Evolutionary conservation across 2,329 filamentous ascomycete genomes (phyloP).

Genomic region (Cadophora gregata): DNA sequence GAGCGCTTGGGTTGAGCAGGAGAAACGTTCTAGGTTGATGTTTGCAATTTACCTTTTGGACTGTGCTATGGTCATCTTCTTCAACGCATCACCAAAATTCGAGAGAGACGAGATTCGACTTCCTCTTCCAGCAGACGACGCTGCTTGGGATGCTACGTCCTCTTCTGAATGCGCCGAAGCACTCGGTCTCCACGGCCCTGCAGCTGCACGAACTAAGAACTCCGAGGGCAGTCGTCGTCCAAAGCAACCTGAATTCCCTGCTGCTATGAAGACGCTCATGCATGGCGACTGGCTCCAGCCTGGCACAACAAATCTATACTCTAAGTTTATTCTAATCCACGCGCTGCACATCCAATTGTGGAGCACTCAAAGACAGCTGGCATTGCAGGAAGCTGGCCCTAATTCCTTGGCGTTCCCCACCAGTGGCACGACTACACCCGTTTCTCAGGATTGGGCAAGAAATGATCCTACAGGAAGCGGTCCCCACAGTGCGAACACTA

Average conservation of each 20-base stretch:
- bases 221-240: slow-evolving; percentile 65
- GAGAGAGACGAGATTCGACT: slow-evolving; percentile 68
- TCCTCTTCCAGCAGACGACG: slow-evolving; percentile 75
- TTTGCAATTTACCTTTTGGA: slow-evolving; percentile 70
- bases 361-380: slow-evolving; percentile 52
- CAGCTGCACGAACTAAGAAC: slow-evolving; percentile 61
- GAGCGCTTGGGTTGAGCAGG: slow-evolving; percentile 72
- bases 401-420: slow-evolving; percentile 38
- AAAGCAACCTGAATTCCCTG: slow-evolving; percentile 68
- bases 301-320: slow-evolving; percentile 72
- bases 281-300: slow-evolving; percentile 64
- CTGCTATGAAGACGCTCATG: slow-evolving; percentile 66
- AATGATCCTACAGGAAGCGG: slow-evolving; percentile 50
- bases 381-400: slow-evolving; percentile 39
- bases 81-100: slow-evolving; percentile 69
- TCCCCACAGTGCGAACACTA: slow-evolving; percentile 52
- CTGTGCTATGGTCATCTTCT: slow-evolving; percentile 70
- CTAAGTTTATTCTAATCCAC: slow-evolving; percentile 77
- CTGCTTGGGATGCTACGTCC: slow-evolving; percentile 72
- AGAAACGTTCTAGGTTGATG: slow-evolving; percentile 69
- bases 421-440: slow-evolving; percentile 60
- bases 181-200: slow-evolving; percentile 65
- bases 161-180: slow-evolving; percentile 66
- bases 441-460: slow-evolving; percentile 64
- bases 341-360: slow-evolving; percentile 69